Conservation (phyloP, 2,329 filamentous ascomycete species). For the Microsporum canis region DNA sequence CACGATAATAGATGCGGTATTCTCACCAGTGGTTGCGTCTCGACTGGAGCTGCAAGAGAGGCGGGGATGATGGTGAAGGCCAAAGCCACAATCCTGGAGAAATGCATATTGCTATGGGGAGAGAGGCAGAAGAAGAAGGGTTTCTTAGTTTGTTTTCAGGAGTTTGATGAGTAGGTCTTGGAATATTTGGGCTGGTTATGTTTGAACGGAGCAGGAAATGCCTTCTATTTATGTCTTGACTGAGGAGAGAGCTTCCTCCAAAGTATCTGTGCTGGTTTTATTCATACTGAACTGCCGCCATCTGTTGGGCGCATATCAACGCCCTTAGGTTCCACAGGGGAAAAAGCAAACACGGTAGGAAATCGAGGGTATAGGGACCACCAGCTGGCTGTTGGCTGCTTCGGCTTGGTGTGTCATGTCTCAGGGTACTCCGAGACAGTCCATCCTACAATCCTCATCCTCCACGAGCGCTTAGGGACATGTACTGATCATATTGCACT, state of each 20-base stretch:
- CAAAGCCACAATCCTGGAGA: background rate
- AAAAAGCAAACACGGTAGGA: background rate
- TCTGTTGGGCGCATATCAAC: background rate
- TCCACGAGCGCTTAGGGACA: background rate
- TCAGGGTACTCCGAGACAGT: slow-evolving; percentile 1
- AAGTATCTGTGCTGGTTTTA: background rate
- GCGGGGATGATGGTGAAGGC: background rate
- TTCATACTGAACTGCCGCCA: background rate
- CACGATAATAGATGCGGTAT: background rate
- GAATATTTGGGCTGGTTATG: background rate
- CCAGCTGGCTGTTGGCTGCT: background rate
- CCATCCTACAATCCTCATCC: background rate
- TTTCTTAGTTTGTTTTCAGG: background rate
- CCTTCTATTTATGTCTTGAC: background rate
- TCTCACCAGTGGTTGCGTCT: background rate
- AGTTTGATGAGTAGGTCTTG: background rate
- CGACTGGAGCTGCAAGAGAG: background rate
- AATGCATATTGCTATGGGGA: background rate
- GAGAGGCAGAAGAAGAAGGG: background rate
- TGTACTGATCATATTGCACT: background rate
- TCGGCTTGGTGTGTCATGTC: background rate
- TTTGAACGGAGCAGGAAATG: background rate
- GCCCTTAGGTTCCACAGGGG: background rate
- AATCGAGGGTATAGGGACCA: background rate
- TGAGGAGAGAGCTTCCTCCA: background rate